Evolutionary conservation across 805 yeast genomes (phyloP).

Genomic region (Metschnikowia koreensis): DNA sequence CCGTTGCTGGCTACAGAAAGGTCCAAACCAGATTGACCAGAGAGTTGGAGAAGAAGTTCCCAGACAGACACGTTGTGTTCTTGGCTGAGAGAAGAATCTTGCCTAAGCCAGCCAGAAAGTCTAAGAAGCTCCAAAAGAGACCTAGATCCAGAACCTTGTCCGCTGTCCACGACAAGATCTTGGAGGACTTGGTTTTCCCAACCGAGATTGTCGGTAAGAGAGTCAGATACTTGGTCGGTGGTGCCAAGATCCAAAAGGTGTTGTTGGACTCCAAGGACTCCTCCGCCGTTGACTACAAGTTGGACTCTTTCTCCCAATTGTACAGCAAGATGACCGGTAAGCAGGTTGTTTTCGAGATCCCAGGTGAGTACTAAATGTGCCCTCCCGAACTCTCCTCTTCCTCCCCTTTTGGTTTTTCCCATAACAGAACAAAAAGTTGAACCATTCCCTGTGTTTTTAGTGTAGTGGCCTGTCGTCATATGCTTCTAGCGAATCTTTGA

Average conservation of each 20-base stretch:
- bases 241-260: conserved; percentile 97
- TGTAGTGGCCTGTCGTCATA: conserved; percentile 19
- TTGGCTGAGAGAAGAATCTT: conserved; percentile 99
- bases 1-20: conserved; percentile 89
- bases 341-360: conserved; percentile 97
- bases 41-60: conserved; percentile 99
- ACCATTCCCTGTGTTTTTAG: conserved; percentile 19
- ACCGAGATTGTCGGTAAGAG: conserved; percentile 99
- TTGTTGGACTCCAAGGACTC: conserved; percentile 97
- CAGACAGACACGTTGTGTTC: conserved; percentile 99
- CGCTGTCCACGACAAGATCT: conserved; percentile 97
- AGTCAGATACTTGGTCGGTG: conserved; percentile 98
- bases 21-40: conserved; percentile 97
- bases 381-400: conserved; percentile 4
- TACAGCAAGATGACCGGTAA: conserved; percentile 99
- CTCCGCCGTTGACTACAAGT: conserved; percentile 95
- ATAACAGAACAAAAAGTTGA: background rate
- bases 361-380: conserved; percentile 42
- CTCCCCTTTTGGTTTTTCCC: background rate
- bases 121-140: conserved; percentile 96
- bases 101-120: conserved; percentile 97
- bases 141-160: conserved; percentile 99
- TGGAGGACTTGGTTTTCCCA: conserved; percentile 99
- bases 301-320: conserved; percentile 98
- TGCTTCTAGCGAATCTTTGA: conserved; percentile 21